Evolutionary conservation across 257 asterid genomes (phyloP).

Genomic region (Buddleja alternifolia): DNA sequence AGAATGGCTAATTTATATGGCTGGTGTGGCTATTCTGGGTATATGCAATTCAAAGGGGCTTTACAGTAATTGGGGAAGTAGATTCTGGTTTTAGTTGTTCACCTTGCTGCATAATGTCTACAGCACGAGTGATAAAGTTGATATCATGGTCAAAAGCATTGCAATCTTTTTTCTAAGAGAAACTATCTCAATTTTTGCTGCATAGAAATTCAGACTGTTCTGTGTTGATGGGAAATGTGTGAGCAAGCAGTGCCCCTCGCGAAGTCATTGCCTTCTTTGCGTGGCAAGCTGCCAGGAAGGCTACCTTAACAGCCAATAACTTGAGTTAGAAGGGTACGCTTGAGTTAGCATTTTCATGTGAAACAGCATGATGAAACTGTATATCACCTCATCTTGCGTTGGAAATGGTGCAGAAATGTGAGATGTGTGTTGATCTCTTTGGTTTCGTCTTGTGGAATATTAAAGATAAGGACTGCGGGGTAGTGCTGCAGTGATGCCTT

Average conservation of each 20-base stretch:
- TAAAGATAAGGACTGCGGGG: background rate
- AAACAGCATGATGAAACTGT: background rate
- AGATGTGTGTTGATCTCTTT: background rate
- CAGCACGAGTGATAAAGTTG: background rate
- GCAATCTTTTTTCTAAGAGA: background rate
- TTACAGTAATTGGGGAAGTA: background rate
- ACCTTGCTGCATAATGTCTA: background rate
- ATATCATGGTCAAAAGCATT: background rate
- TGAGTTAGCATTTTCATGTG: constrained; percentile 19
- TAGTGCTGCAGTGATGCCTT: background rate
- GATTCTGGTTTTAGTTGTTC: background rate
- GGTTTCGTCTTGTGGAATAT: background rate
- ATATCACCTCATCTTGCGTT: background rate
- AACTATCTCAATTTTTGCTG: background rate
- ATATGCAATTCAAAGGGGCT: background rate
- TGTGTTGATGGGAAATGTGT: background rate
- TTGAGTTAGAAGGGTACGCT: background rate
- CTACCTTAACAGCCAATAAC: background rate
- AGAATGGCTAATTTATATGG: background rate
- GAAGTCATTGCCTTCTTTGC: background rate
- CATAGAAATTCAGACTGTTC: background rate
- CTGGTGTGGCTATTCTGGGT: background rate
- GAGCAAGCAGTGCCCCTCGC: background rate
- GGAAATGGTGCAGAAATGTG: background rate
- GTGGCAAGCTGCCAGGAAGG: constrained; percentile 4